Evolutionary conservation across 2,329 filamentous ascomycete species (phyloP), one percentile per base, ranked within the genome.

Genomic region (Fusarium euwallaceae): DNA sequence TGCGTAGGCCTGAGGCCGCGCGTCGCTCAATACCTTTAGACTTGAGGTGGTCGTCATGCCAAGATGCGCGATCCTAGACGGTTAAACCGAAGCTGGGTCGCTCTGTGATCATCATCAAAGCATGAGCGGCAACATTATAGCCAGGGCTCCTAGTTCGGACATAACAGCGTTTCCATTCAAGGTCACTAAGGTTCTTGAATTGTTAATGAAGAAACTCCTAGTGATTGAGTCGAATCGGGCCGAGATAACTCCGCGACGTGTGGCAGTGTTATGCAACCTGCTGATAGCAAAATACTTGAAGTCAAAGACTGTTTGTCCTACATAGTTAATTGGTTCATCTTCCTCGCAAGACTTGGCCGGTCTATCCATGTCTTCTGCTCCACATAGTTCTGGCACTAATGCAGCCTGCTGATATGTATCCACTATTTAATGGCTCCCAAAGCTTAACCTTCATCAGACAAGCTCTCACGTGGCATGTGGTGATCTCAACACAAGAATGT

Each of bases 321-420:
- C 16, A 29, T 53, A 32, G 29, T 9, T 53, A 27, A 32, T 45
- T 53, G 48, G 27, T n/a, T 27, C 24, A n/a, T 53, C 22, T 17
- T 9, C 24, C 6, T 43, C 10, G n/a, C 39, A 43, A 20, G 7
- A 37, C n/a, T 39, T 39, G 37, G 37, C 37, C 37, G 7, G 37
- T n/a, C 16, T 8, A 39, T 27, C 22, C 20, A 51, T 14, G 24
- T 51, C 20, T 17, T n/a, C 12, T 17, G 24, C 24, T 53, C 48
- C 27, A 53, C 32, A 29, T 45, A 14, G 20, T 22, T 45, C 53
- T 22, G 4, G 45, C 64, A 5, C 69, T 71, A 71, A 71, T 71
- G 69, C 69, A 72, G 64, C 69, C 69, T 64, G 69, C 69, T 71
- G 69, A 71, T 45, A 71, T 58, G 27, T 39, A 27, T 37, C 37